These are phyloP conservation scores for Cutaneotrichosporon cutaneum DNA, from an alignment of 1,284 basidiomycete genomes.

Conservation along the genomic window DNA sequence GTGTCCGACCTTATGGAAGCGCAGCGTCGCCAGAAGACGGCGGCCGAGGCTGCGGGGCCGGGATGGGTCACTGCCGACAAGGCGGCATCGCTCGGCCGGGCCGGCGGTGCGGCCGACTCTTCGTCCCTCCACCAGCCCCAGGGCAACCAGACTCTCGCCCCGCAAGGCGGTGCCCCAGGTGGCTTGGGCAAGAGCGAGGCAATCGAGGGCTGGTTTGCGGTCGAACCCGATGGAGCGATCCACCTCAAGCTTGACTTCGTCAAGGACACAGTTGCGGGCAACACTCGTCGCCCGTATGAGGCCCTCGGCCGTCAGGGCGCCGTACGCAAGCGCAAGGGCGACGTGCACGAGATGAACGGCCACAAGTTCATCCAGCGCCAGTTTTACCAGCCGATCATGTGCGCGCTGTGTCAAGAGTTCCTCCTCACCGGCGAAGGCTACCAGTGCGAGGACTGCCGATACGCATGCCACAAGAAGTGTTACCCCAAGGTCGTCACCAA, in stretches of 20 bases:
- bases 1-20: constrained; percentile 95
- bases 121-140: constrained; percentile 36
- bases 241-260: constrained; percentile 85
- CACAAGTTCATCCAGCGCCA: constrained; percentile 97
- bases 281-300: constrained; percentile 82
- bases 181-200: constrained; percentile 61
- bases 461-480: constrained; percentile 98
- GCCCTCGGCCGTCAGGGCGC: constrained; percentile 97
- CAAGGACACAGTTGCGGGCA: constrained; percentile 83
- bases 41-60: constrained; percentile 64
- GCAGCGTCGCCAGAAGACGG: constrained; percentile 87
- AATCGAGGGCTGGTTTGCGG: constrained; percentile 94
- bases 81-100: constrained; percentile 46
- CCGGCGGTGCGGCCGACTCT: constrained; percentile 38
- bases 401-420: constrained; percentile 97
- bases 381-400: constrained; percentile 98
- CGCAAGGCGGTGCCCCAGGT: constrained; percentile 17
- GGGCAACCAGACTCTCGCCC: constrained; percentile 2
- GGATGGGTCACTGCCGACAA: constrained; percentile 87
- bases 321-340: constrained; percentile 94
- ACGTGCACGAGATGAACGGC: constrained; percentile 99
- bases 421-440: constrained; percentile 95
- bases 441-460: constrained; percentile 98
- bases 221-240: constrained; percentile 96
- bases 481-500: constrained; percentile 99